phyloP scores from a whole-genome alignment of 2,329 filamentous ascomycete genomes.

The Fusarium sambucinum region DNA sequence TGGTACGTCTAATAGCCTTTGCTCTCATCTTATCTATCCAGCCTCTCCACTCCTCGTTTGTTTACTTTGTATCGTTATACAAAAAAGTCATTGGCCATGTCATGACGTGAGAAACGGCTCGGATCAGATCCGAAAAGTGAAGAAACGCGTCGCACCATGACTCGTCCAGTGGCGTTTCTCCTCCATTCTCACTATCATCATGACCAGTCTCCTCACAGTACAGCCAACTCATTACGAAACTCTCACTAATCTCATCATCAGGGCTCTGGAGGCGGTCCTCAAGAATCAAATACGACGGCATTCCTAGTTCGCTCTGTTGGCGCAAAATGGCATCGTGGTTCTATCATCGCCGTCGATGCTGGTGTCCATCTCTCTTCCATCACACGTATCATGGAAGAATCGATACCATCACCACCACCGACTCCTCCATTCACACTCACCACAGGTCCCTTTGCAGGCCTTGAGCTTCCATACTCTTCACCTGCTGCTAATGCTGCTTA shows the following conservation, averaged over 20 bases:
- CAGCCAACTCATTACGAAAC: background rate
- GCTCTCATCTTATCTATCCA: background rate
- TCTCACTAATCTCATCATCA: conserved; percentile 53
- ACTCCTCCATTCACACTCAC: conserved; percentile 65
- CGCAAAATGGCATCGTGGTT: conserved; percentile 83
- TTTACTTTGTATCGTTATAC: conserved; percentile 23
- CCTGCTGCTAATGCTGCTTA: conserved; percentile 83
- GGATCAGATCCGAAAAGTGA: conserved; percentile 8
- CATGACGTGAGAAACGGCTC: conserved; percentile 11
- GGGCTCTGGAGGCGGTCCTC: conserved; percentile 91
- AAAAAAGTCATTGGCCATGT: conserved; percentile 1
- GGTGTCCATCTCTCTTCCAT: conserved; percentile 91
- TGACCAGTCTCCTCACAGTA: conserved; percentile 7
- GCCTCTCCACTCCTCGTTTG: conserved; percentile 11
- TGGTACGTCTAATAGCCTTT: conserved; percentile 66
- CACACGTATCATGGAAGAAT: conserved; percentile 77
- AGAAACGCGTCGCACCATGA: conserved; percentile 12
- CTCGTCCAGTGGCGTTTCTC: conserved; percentile 19
- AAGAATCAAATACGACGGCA: conserved; percentile 89
- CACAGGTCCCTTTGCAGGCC: conserved; percentile 82
- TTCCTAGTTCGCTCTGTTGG: conserved; percentile 87
- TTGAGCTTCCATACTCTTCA: conserved; percentile 75
- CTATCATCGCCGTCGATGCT: conserved; percentile 91
- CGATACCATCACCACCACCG: conserved; percentile 55
- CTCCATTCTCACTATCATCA: background rate